Base-by-base conservation (phyloP, 257 asterid species). In the Cinchona pubescens region DNA sequence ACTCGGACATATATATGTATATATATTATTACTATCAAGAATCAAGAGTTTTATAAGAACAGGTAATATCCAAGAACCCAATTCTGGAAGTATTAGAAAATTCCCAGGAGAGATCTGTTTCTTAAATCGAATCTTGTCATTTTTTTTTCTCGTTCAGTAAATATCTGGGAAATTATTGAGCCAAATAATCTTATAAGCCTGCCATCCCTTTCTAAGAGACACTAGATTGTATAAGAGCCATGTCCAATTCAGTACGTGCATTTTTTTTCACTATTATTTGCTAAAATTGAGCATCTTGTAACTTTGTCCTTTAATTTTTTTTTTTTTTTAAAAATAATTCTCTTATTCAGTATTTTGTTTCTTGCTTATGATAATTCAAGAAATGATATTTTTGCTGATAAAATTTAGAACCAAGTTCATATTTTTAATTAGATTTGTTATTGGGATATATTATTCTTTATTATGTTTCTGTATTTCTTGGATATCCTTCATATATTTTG, bases 91-190 rank as follows among this genome's bases (percentile, higher is more conserved):
- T 23, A 51, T n/a, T 25, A 23, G 32, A 15, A 63, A 71, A 68
- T 19, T 46, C 60, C 60, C 73, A 45, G 67, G 62, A 56, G 56
- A 56, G 67, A 37, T 72, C 67, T 56, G 34, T 58, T 8, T n/a
- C 19, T n/a, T 7, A 32, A 15, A 74, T 34, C 38, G 35, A 66
- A 51, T 56, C 42, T 65, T 75, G 7, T 48, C 0, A 16, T 27
- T 11, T 58, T 56, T n/a, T 56, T 25, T 55, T 23, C 34, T 35
- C 66, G 46, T 74, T 12, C 18, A 58, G 29, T 53, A 35, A 35
- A 48, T 27, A 18, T 45, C 27, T 38, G 27, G 30, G 65, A 25
- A 29, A 34, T 75, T 56, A 37, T 37, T 30, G 3, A 29, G n/a
- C 35, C 58, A 35, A 75, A 35, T 61, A 7, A n/a, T n/a, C n/a